Evolutionary conservation across 108 stramenopile genomes (phyloP).

Genomic region (Skeletonema tropicum): DNA sequence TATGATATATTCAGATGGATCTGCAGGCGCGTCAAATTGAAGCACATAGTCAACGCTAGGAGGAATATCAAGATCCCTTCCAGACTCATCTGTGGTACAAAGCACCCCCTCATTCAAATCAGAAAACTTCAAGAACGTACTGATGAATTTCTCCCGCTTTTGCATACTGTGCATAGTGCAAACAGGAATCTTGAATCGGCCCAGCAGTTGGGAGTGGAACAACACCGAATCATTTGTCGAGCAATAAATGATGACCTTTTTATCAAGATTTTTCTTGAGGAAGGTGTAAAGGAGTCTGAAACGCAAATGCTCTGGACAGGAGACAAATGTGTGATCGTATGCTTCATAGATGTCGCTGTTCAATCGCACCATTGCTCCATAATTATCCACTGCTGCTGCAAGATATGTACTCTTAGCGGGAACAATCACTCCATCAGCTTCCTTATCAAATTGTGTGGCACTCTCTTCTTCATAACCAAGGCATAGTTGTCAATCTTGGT

Average conservation of each 20-base stretch:
- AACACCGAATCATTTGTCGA: constrained; percentile 32
- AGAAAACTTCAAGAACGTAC: constrained; percentile 40
- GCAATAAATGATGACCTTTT: constrained; percentile 45
- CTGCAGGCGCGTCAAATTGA: constrained; percentile 47
- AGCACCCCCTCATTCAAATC: constrained; percentile 43
- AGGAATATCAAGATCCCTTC: constrained; percentile 45
- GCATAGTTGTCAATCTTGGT: background rate
- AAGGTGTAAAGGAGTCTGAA: constrained; percentile 50
- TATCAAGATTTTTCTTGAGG: constrained; percentile 44
- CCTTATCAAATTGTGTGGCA: background rate
- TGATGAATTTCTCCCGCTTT: constrained; percentile 31
- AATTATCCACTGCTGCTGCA: constrained; percentile 4
- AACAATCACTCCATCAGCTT: background rate
- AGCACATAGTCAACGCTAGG: constrained; percentile 45
- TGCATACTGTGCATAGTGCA: constrained; percentile 28
- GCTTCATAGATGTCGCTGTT: background rate
- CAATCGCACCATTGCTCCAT: constrained; percentile 1
- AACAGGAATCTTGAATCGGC: constrained; percentile 32
- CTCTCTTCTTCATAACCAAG: background rate
- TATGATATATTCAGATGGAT: constrained; percentile 50
- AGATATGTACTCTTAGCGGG: background rate
- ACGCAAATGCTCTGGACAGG: constrained; percentile 37
- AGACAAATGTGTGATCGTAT: constrained; percentile 17
- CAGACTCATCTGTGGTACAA: constrained; percentile 43
- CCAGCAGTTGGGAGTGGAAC: constrained; percentile 29